Percentiles rank a stretch among this genome's conserved stretches.
These are phyloP conservation scores for Phialophora macrospora DNA, from an alignment of 2,329 filamentous ascomycete species.

Conservation along the genomic window DNA sequence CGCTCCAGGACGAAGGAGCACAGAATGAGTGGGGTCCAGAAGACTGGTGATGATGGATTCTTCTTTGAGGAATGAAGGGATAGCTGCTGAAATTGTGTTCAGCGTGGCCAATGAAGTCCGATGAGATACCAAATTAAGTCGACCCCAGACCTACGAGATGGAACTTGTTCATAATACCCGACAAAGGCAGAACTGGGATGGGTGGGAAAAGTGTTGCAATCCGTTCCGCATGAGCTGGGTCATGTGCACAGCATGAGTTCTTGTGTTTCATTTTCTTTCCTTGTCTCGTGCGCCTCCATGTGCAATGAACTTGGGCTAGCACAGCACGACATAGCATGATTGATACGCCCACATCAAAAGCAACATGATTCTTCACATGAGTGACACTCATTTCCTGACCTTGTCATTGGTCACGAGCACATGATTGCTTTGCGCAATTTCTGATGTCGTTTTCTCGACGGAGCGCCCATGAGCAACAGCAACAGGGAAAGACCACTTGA, in stretches of 20 bases:
- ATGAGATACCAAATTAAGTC: neutral
- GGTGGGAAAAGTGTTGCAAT: constrained; percentile 13
- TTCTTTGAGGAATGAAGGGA: constrained; percentile 33
- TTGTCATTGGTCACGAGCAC: neutral
- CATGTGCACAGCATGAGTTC: constrained; percentile 12
- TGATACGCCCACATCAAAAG: neutral
- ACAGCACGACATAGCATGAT: neutral
- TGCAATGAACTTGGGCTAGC: neutral
- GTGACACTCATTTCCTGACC: neutral
- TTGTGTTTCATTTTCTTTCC: neutral
- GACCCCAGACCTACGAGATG: constrained; percentile 20
- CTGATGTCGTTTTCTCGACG: neutral
- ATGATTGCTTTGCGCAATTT: neutral
- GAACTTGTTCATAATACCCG: constrained; percentile 20
- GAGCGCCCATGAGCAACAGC: neutral
- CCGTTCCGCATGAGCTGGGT: constrained; percentile 3
- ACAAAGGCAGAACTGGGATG: neutral
- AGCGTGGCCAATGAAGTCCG: neutral
- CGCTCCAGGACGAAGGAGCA: constrained; percentile 41
- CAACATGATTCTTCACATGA: neutral
- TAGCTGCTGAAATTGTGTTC: neutral
- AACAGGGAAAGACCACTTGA: neutral
- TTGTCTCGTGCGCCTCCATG: neutral
- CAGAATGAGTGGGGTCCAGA: constrained; percentile 53
- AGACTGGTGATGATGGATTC: constrained; percentile 42